These are phyloP conservation scores for Castanea crenata DNA, from an alignment of 306 rosid genomes.

Conservation along the genomic window DNA sequence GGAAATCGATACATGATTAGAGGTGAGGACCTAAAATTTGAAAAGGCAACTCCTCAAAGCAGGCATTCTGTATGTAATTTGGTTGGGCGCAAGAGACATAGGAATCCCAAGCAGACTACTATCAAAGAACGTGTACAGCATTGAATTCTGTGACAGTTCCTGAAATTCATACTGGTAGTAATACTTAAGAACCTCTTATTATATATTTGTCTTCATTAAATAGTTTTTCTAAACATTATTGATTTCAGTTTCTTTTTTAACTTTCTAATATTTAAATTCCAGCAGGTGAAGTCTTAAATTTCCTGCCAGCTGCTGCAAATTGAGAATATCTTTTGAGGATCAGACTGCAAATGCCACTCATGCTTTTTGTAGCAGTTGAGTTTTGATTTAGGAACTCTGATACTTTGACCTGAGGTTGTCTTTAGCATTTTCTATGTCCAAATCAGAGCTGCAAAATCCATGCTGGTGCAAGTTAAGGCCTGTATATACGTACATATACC, in stretches of 20 bases:
- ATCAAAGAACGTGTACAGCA: slow-evolving; percentile 38
- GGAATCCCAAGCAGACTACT: slow-evolving; percentile 44
- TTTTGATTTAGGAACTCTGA: slow-evolving; percentile 24
- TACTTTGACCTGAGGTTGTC: slow-evolving; percentile 7
- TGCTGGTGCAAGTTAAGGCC: slow-evolving; percentile 23
- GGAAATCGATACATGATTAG: slow-evolving; percentile 80
- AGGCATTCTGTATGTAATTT: slow-evolving; percentile 29
- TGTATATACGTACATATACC: slow-evolving; percentile 24
- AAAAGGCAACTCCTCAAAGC: slow-evolving; percentile 36
- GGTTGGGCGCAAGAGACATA: slow-evolving; percentile 52
- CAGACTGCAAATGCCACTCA: slow-evolving; percentile 11
- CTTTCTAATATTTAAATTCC: slow-evolving; percentile 15
- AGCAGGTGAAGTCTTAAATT: slow-evolving; percentile 35
- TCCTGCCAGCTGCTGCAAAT: slow-evolving; percentile 20
- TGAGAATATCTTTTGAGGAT: slow-evolving; percentile 14
- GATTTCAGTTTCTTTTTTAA: not conserved
- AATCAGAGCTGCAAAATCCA: slow-evolving; percentile 24
- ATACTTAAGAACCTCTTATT: slow-evolving; percentile 19
- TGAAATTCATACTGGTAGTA: slow-evolving; percentile 36
- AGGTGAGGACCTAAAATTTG: slow-evolving; percentile 73
- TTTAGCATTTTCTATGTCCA: slow-evolving; percentile 22
- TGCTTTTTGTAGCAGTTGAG: slow-evolving; percentile 21
- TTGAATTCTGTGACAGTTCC: slow-evolving; percentile 31
- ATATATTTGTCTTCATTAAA: slow-evolving; percentile 1
- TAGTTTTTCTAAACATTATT: not conserved